Evolutionary conservation across 2,329 filamentous ascomycete species (phyloP).

Genomic region (Lecanicillium sp.): DNA sequence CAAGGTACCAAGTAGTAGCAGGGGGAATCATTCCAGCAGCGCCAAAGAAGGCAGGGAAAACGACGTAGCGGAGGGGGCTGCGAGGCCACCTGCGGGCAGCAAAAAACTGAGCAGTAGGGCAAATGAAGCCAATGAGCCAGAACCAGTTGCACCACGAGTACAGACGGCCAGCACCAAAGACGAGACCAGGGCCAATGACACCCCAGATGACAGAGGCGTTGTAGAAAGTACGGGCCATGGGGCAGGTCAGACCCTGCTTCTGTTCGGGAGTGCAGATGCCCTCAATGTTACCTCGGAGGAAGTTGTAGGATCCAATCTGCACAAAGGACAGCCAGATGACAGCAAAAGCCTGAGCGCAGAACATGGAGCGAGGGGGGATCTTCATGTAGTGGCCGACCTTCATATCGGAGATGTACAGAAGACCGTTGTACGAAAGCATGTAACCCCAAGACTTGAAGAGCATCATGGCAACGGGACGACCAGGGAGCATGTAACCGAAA

Average conservation of each 20-base stretch:
- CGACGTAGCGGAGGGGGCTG: constrained; percentile 38
- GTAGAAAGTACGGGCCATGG: constrained; percentile 50
- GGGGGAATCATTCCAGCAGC: constrained; percentile 42
- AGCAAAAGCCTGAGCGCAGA: constrained; percentile 34
- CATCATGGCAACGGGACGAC: constrained; percentile 28
- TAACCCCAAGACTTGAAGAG: constrained; percentile 28
- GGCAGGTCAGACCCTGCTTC: constrained; percentile 44
- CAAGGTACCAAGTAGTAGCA: constrained; percentile 46
- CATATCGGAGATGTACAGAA: constrained; percentile 39
- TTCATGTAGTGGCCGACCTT: constrained; percentile 48
- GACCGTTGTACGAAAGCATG: constrained; percentile 34
- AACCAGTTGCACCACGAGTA: constrained; percentile 45
- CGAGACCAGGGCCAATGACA: constrained; percentile 37
- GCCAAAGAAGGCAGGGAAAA: constrained; percentile 45
- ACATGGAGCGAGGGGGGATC: constrained; percentile 41
- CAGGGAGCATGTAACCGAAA: constrained; percentile 29
- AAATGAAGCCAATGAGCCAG: constrained; percentile 42
- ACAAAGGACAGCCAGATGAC: constrained; percentile 31
- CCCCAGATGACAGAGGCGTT: constrained; percentile 54
- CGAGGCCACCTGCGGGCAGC: constrained; percentile 37
- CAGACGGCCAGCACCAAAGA: constrained; percentile 26
- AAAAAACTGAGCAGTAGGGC: constrained; percentile 41
- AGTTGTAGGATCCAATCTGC: constrained; percentile 29
- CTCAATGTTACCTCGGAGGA: constrained; percentile 37
- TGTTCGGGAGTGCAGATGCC: constrained; percentile 43